These are phyloP conservation scores for Colletotrichum euphorbiae DNA, from an alignment of 2,329 filamentous ascomycete species.

Conservation along the genomic window DNA sequence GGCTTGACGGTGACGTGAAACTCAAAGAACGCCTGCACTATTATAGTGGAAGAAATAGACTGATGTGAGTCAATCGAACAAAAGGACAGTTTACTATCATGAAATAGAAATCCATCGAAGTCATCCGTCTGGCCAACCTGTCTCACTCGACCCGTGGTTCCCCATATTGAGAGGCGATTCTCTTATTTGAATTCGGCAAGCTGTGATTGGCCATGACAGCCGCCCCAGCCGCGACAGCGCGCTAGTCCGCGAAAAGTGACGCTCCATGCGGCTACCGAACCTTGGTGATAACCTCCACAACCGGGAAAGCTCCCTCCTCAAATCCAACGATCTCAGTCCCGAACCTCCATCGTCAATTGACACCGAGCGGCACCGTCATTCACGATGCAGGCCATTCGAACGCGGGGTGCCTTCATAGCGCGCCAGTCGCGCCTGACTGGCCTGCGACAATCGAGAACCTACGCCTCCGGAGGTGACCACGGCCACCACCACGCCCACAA, in stretches of 20 bases:
- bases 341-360: slow-evolving; percentile 34
- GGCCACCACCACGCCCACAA: slow-evolving; percentile 57
- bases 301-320: slow-evolving; percentile 31
- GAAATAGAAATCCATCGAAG: slow-evolving; percentile 38
- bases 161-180: slow-evolving; percentile 31
- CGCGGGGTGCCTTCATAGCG: slow-evolving; percentile 51
- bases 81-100: slow-evolving; percentile 39
- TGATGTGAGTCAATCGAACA: slow-evolving; percentile 34
- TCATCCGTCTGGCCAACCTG: slow-evolving; percentile 35
- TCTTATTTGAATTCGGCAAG: slow-evolving; percentile 41
- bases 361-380: slow-evolving; percentile 26
- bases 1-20: neutral
- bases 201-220: slow-evolving; percentile 18
- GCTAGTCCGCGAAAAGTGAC: slow-evolving; percentile 37
- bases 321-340: slow-evolving; percentile 16
- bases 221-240: slow-evolving; percentile 13
- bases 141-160: slow-evolving; percentile 22
- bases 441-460: slow-evolving; percentile 57
- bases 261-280: slow-evolving; percentile 22
- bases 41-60: neutral
- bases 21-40: neutral
- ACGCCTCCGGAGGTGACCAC: slow-evolving; percentile 64
- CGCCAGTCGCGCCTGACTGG: slow-evolving; percentile 50
- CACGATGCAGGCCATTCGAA: slow-evolving; percentile 53
- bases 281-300: slow-evolving; percentile 33